phyloP scores from a whole-genome alignment of 1,284 basidiomycete species.

The Papiliotrema laurentii region DNA sequence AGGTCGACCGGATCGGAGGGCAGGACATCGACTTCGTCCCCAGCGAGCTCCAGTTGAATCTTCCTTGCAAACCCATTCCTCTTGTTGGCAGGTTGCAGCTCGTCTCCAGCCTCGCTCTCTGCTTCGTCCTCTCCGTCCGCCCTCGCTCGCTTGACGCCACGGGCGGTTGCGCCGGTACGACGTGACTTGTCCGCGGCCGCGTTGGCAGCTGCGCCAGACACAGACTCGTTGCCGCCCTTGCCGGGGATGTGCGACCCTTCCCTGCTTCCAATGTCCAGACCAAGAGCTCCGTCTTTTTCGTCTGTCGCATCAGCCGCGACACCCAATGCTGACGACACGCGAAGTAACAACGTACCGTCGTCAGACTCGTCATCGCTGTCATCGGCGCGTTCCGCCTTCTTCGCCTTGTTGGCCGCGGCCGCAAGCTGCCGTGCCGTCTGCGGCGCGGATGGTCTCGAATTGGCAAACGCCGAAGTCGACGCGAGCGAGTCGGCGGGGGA shows the following conservation, averaged over 20 bases:
- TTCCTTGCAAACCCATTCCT: not conserved
- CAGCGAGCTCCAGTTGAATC: not conserved
- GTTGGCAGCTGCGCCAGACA: conserved; percentile 5
- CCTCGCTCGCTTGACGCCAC: conserved; percentile 24
- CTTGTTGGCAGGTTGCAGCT: conserved; percentile 14
- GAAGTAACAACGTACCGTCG: conserved; percentile 25
- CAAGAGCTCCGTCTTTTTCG: conserved; percentile 12
- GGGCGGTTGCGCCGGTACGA: conserved; percentile 11
- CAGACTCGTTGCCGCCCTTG: conserved; percentile 13
- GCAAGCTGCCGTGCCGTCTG: conserved; percentile 44
- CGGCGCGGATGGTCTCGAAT: conserved; percentile 30
- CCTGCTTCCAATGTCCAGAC: conserved; percentile 18
- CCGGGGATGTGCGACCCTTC: conserved; percentile 13
- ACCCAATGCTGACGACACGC: conserved; percentile 11
- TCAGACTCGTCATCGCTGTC: conserved; percentile 35
- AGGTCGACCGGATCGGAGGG: conserved; percentile 5
- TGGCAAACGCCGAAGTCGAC: conserved; percentile 30
- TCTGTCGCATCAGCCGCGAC: conserved; percentile 1
- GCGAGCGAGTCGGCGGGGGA: conserved; percentile 43
- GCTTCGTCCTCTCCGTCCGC: conserved; percentile 33
- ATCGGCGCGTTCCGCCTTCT: conserved; percentile 26
- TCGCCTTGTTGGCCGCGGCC: conserved; percentile 38
- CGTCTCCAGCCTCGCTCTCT: conserved; percentile 26
- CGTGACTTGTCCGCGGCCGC: conserved; percentile 5
- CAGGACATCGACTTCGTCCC: not conserved